Percentiles rank a stretch among this genome's conserved stretches.
Conservation (phyloP, 768 basidiomycete genomes). For the Suillus variegatus region DNA sequence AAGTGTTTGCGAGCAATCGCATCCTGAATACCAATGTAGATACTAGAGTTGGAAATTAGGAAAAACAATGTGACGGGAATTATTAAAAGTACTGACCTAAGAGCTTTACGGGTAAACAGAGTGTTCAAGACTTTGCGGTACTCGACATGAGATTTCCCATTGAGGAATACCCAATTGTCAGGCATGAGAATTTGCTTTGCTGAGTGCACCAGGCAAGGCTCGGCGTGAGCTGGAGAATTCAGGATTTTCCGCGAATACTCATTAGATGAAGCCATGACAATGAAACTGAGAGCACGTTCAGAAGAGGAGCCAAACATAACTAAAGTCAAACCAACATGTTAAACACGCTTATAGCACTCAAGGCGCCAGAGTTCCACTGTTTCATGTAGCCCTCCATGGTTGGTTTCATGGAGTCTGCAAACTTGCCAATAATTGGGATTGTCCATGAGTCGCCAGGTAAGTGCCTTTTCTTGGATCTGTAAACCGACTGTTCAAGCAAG, state of each 20-base stretch:
- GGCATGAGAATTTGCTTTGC: slow-evolving; percentile 84
- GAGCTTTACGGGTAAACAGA: slow-evolving; percentile 92
- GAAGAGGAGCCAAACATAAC: not conserved
- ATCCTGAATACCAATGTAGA: slow-evolving; percentile 87
- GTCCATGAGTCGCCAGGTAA: slow-evolving; percentile 91
- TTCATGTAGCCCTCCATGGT: slow-evolving; percentile 89
- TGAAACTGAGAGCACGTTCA: slow-evolving; percentile 65
- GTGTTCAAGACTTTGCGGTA: slow-evolving; percentile 90
- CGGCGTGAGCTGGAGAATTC: slow-evolving; percentile 90
- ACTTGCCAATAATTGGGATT: slow-evolving; percentile 97
- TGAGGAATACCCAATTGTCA: slow-evolving; percentile 99
- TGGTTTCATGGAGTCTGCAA: slow-evolving; percentile 89
- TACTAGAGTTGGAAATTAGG: slow-evolving; percentile 41
- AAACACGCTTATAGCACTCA: slow-evolving; percentile 93
- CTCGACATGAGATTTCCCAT: slow-evolving; percentile 89
- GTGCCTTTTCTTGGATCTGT: slow-evolving; percentile 84
- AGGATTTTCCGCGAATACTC: slow-evolving; percentile 93
- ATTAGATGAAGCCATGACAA: slow-evolving; percentile 96
- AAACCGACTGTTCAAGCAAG: slow-evolving; percentile 83
- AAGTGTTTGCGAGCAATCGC: slow-evolving; percentile 77
- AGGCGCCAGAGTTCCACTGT: slow-evolving; percentile 88
- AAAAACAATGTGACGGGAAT: not conserved
- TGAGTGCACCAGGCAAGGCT: slow-evolving; percentile 92
- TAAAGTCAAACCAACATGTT: slow-evolving; percentile 72
- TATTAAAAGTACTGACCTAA: slow-evolving; percentile 56